Evolutionary conservation across 2,329 filamentous ascomycete genomes (phyloP).

Genomic region (Penicillium sp.): DNA sequence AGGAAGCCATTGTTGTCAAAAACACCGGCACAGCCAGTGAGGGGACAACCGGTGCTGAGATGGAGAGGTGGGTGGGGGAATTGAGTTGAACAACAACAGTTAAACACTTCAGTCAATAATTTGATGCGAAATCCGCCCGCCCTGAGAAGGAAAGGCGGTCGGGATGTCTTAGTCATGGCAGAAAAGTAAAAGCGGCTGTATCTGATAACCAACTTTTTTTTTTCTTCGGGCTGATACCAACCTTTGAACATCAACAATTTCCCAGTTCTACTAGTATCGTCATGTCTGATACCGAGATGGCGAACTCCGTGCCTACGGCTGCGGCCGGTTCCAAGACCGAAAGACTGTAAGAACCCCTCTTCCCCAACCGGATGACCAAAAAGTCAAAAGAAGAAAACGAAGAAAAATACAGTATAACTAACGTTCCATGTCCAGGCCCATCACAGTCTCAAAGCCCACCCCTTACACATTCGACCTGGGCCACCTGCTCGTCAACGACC

Average conservation of each 20-base stretch:
- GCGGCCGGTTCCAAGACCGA: conserved; percentile 32
- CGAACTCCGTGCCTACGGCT: conserved; percentile 17
- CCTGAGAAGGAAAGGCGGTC: conserved; percentile 25
- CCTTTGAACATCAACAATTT: conserved; percentile 5
- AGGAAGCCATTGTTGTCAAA: conserved; percentile 52
- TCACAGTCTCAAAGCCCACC: conserved; percentile 74
- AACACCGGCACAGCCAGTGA: conserved; percentile 35
- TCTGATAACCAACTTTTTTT: conserved; percentile 35
- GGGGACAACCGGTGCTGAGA: conserved; percentile 24
- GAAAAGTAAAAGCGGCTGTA: conserved; percentile 28
- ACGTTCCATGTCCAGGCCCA: conserved; percentile 40
- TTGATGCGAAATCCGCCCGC: conserved; percentile 22
- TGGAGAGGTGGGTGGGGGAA: conserved; percentile 16
- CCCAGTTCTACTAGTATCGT: conserved; percentile 7
- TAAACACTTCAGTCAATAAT: conserved; percentile 19
- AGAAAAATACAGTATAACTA: conserved; percentile 16
- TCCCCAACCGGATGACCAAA: conserved; percentile 1
- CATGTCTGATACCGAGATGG: conserved; percentile 32
- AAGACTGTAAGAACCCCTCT: conserved; percentile 37
- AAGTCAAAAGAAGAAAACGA: background rate
- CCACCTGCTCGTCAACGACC: conserved; percentile 79
- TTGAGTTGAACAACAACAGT: conserved; percentile 12
- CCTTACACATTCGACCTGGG: conserved; percentile 92
- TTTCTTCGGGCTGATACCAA: conserved; percentile 15
- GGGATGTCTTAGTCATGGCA: conserved; percentile 20